These are phyloP conservation scores for Atalantia buxifolia DNA, from an alignment of 345 rosid species.

Conservation along the genomic window DNA sequence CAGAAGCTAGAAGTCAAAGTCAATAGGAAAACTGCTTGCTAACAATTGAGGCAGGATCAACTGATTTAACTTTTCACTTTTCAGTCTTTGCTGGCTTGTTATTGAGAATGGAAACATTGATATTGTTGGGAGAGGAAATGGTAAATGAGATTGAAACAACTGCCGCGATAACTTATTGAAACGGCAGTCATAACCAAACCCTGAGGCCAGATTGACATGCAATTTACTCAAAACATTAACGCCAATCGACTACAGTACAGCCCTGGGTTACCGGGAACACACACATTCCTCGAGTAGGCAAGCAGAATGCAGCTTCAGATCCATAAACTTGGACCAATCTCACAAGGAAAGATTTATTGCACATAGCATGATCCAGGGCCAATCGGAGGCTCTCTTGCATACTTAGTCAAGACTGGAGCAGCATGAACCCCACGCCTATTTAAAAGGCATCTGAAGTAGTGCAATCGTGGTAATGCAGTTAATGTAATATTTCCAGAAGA, in stretches of 20 bases:
- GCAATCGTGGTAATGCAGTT: conserved; percentile 67
- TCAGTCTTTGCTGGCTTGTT: neutral
- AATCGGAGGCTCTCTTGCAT: conserved; percentile 57
- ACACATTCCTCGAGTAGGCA: neutral
- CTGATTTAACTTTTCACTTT: too few relatives aligned
- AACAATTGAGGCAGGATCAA: too few relatives aligned
- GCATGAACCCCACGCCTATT: conserved; percentile 78
- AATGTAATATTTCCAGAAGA: conserved; percentile 40
- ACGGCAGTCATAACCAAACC: neutral
- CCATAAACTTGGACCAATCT: neutral
- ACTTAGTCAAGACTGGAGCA: conserved; percentile 62
- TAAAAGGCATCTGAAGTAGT: conserved; percentile 86
- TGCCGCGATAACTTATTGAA: neutral
- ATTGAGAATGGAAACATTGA: neutral
- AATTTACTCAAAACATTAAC: neutral
- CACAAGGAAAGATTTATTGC: conserved; percentile 36
- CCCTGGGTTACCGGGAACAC: neutral
- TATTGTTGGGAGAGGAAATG: neutral
- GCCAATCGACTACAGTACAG: neutral
- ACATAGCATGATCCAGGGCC: conserved; percentile 85
- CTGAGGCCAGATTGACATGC: neutral
- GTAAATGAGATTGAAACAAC: neutral
- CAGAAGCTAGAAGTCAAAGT: too few relatives aligned
- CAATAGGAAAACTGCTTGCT: too few relatives aligned
- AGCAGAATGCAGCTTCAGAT: conserved; percentile 12